Evolutionary conservation across 495 filamentous ascomycete genomes (phyloP).

Genomic region (Achaetomiella virescens): DNA sequence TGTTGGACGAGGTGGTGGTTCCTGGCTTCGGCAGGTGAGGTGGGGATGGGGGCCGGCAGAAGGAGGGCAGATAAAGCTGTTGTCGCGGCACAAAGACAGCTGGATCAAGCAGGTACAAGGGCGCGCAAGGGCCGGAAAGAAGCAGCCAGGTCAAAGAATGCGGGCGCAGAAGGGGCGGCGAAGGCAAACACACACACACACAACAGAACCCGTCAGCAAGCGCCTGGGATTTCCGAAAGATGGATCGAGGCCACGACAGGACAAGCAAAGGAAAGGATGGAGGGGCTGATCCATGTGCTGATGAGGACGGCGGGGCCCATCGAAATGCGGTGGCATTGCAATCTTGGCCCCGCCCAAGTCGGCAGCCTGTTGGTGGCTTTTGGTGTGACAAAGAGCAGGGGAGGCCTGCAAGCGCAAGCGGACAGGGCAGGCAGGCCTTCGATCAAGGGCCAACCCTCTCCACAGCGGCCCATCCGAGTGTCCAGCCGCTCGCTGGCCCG

Average conservation of each 20-base stretch:
- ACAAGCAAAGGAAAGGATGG: slow-evolving; percentile 11
- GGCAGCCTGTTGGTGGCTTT: not conserved
- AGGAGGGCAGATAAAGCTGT: too few species aligned
- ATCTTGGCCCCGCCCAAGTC: not conserved
- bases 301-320: slow-evolving; percentile 5
- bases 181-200: not conserved
- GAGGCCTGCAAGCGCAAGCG: not conserved
- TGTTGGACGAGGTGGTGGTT: not conserved
- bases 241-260: slow-evolving; percentile 1
- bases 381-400: slow-evolving; percentile 17
- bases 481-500: not conserved
- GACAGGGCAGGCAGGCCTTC: not conserved
- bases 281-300: slow-evolving; percentile 18
- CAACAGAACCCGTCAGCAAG: not conserved
- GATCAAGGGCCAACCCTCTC: not conserved
- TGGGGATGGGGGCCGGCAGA: not conserved
- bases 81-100: too few species aligned
- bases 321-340: slow-evolving; percentile 1
- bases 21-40: not conserved
- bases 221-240: not conserved
- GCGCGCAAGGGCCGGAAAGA: too few species aligned
- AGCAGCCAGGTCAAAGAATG: too few species aligned
- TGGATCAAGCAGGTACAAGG: too few species aligned
- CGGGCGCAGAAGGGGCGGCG: not conserved
- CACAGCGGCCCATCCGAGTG: not conserved